Evolutionary conservation across 2,329 filamentous ascomycete species (phyloP).

Genomic region (Fusarium scirpi): DNA sequence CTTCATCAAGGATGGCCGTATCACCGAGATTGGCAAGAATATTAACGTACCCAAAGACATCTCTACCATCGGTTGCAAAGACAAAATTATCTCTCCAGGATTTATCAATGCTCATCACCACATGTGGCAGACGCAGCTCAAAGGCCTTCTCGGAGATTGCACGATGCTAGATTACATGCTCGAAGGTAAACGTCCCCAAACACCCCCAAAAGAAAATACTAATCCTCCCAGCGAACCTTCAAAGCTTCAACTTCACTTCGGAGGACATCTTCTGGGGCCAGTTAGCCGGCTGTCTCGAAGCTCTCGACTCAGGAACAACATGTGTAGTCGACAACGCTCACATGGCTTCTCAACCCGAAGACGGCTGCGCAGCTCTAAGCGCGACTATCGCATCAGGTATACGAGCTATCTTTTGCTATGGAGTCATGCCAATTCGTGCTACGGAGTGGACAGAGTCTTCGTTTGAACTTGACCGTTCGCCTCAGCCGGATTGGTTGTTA

Average conservation of each 20-base stretch:
- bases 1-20: not conserved
- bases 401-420: not conserved
- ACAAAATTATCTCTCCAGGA: not conserved
- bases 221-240: not conserved
- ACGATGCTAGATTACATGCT: slow-evolving; percentile 23
- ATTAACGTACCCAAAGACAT: fast-evolving
- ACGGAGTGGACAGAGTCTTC: slow-evolving; percentile 6
- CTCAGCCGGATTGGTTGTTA: slow-evolving; percentile 12
- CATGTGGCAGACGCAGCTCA: slow-evolving; percentile 18
- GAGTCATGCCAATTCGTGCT: not conserved
- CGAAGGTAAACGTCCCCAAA: not conserved
- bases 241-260: slow-evolving; percentile 4
- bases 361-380: not conserved
- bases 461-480: slow-evolving; percentile 2
- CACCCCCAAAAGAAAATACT: fast-evolving
- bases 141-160: slow-evolving; percentile 5
- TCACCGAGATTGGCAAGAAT: not conserved
- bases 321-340: slow-evolving; percentile 17
- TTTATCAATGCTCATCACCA: slow-evolving; percentile 13
- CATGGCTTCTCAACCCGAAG: not conserved
- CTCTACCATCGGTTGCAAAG: not conserved
- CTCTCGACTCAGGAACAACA: slow-evolving; percentile 2
- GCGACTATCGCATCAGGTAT: not conserved
- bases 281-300: slow-evolving; percentile 9
- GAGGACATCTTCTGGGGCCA: slow-evolving; percentile 13